Evolutionary conservation across 441 rosid species (phyloP), one percentile per base, ranked within the genome.

Genomic region (Mallotus repandus): DNA sequence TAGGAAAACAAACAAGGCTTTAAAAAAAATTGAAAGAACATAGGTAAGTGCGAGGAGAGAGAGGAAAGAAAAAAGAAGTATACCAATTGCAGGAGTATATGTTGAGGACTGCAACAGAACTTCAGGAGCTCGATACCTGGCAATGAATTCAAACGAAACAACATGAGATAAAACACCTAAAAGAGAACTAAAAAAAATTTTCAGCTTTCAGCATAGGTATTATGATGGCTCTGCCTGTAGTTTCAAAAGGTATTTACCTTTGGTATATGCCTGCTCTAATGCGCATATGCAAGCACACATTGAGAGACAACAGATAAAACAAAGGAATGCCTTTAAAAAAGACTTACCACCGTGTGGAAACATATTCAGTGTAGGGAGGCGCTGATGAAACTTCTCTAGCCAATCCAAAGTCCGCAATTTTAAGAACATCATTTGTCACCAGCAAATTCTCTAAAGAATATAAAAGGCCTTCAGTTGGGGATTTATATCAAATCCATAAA

Each of bases 111-210:
- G 98, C 77, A 93, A 93, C 78, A 93, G 80, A 67, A 96, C 95
- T 83, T 96, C 99, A 54, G 98, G 99, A 52, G 99, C 99, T 63
- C 97, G 91, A 75, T 96, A 96, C 97, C 99, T 96, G 82, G 48
- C 25, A 49, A 53, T 58, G 72, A 52, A 49, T 58, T 16, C 25
- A 55, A 56, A 18, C 55, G 29, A 69, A 55, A 68, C 6, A 55
- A 15, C n/a, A 55, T 11, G 25, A n/a, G 50, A 43, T 50, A 29
- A 66, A 32, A 3, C n/a, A 8, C 6, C 18, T 58, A 13, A 61
- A 29, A 56, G 2, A 52, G 21, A 2, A 22, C 15, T 62, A 29
- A 49, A 72, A 50, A 8, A 55, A 52, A 19, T 16, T 48, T 46
- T 21, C 45, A 48, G 25, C 56, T 19, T 9, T 7, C 11, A 65